phyloP scores from a whole-genome alignment of 148 eudicot species.

The Spergularia bocconei region DNA sequence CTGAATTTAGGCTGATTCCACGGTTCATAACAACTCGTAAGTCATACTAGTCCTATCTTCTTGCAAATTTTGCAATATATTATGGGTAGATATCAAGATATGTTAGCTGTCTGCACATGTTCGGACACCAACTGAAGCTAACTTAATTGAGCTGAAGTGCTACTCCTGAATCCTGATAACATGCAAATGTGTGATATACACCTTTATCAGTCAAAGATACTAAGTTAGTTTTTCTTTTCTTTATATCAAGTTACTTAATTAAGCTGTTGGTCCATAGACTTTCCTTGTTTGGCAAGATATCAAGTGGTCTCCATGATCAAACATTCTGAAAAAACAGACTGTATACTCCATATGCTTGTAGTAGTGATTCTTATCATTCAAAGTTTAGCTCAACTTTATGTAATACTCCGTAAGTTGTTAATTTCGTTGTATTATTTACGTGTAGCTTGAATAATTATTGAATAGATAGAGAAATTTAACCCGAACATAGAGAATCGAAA shows the following conservation, averaged over 20 bases:
- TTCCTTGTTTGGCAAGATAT: neutral
- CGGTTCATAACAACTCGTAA: conserved; percentile 16
- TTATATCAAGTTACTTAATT: neutral
- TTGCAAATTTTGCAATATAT: conserved; percentile 1
- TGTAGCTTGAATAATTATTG: too few species aligned
- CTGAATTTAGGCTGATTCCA: neutral
- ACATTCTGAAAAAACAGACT: too few species aligned
- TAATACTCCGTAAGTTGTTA: neutral
- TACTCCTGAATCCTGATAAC: conserved; percentile 1
- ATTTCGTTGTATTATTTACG: too few species aligned
- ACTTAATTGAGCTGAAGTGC: neutral
- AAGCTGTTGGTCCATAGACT: neutral
- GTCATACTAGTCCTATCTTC: neutral
- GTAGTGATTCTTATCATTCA: neutral
- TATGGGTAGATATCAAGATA: neutral
- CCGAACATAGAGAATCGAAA: too few species aligned
- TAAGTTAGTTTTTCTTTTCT: too few species aligned
- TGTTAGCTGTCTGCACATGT: conserved; percentile 26
- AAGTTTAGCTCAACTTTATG: neutral
- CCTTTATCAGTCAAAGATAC: neutral
- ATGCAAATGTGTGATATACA: neutral
- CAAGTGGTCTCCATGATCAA: neutral
- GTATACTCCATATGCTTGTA: too few species aligned
- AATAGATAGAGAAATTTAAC: too few species aligned
- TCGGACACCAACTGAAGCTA: neutral